These are phyloP conservation scores for Inonotus hispidus DNA, from an alignment of 1,284 basidiomycete genomes.

Conservation along the genomic window DNA sequence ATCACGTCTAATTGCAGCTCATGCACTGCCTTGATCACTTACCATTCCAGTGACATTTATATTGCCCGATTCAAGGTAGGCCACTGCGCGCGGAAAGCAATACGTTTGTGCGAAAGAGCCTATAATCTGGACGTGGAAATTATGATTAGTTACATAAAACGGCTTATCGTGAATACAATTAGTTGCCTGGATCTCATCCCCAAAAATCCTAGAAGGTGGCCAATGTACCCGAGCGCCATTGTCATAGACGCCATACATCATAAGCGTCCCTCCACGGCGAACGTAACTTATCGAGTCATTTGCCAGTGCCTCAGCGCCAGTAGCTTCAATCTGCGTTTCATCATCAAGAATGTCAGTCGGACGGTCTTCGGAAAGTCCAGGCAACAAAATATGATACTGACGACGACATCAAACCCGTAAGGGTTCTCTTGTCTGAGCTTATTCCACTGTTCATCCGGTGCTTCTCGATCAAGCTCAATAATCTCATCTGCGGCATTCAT, in stretches of 20 bases:
- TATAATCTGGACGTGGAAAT: conserved; percentile 38
- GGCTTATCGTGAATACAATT: background rate
- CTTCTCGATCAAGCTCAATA: conserved; percentile 49
- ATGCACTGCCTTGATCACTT: conserved; percentile 17
- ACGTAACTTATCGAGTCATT: conserved; percentile 59
- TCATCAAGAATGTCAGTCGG: background rate
- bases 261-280: conserved; percentile 43
- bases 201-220: conserved; percentile 57
- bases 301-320: conserved; percentile 52
- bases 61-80: conserved; percentile 56
- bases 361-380: background rate
- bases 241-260: conserved; percentile 57
- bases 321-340: conserved; percentile 41
- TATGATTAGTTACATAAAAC: background rate
- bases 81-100: conserved; percentile 60
- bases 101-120: conserved; percentile 55
- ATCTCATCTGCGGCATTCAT: conserved; percentile 49
- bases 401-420: conserved; percentile 59
- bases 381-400: conserved; percentile 19
- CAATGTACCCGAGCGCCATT: conserved; percentile 49
- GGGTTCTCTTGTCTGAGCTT: conserved; percentile 53
- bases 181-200: conserved; percentile 49
- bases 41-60: conserved; percentile 56
- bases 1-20: background rate
- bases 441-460: conserved; percentile 49